Evolutionary conservation across 805 yeast genomes (phyloP).

Genomic region (Yamadazyma kitorensis): DNA sequence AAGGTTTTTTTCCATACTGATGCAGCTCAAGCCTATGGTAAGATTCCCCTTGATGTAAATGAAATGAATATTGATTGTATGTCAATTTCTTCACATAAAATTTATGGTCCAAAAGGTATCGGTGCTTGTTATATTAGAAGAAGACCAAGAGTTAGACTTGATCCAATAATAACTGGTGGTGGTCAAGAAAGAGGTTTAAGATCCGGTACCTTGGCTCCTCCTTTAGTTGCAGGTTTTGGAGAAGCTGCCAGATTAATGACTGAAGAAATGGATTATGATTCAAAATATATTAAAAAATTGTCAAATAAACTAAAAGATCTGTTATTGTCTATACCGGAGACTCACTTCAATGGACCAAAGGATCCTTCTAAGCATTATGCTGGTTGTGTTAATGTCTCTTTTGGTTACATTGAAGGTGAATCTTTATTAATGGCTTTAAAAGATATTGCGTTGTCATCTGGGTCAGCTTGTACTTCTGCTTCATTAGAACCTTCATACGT

Average conservation of each 20-base stretch:
- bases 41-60: constrained; percentile 89
- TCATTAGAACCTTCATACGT: constrained; percentile 97
- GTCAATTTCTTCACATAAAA: constrained; percentile 94
- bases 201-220: constrained; percentile 97
- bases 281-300: constrained; percentile 62
- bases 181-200: constrained; percentile 98
- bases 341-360: constrained; percentile 83
- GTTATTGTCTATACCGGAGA: constrained; percentile 78
- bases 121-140: constrained; percentile 96
- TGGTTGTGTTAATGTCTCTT: constrained; percentile 95
- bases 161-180: constrained; percentile 94
- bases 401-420: constrained; percentile 98
- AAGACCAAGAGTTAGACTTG: constrained; percentile 96
- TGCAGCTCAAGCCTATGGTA: constrained; percentile 96
- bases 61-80: constrained; percentile 87
- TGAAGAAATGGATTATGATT: constrained; percentile 72
- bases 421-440: constrained; percentile 95
- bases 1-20: constrained; percentile 97
- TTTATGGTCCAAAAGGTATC: constrained; percentile 96
- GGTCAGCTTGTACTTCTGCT: constrained; percentile 98
- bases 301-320: constrained; percentile 73
- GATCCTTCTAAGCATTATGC: constrained; percentile 54
- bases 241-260: constrained; percentile 89
- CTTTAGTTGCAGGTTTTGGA: constrained; percentile 92
- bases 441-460: constrained; percentile 93